A percentile compares a stretch with the other conserved stretches of the same genome.
Conservation (phyloP, 2,329 filamentous ascomycete genomes). For the Fonsecaea erecta region DNA sequence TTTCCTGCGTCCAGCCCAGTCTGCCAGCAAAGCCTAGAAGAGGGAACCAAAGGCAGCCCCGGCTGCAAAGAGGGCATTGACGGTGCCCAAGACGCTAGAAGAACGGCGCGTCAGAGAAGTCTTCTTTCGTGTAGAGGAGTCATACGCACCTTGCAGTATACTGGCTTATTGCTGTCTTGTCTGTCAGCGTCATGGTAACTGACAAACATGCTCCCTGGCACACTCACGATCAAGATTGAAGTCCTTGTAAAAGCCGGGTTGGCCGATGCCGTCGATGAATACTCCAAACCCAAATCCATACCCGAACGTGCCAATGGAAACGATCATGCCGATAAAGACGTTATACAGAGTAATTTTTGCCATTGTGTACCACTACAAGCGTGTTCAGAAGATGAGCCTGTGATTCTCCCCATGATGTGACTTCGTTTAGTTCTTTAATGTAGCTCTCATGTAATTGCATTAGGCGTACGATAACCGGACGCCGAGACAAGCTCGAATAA, state of each 20-base stretch:
- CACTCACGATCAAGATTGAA: constrained; percentile 47
- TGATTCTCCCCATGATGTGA: neutral
- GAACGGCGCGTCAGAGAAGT: constrained; percentile 25
- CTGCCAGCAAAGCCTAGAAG: constrained; percentile 12
- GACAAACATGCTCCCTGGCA: neutral
- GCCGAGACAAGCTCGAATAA: constrained; percentile 9
- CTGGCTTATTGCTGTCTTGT: constrained; percentile 8
- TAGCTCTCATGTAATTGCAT: neutral
- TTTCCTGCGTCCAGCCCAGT: constrained; percentile 21
- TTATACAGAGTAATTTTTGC: constrained; percentile 24
- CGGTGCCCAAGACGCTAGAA: constrained; percentile 49
- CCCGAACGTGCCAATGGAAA: constrained; percentile 33
- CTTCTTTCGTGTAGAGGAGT: neutral
- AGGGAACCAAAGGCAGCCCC: constrained; percentile 15
- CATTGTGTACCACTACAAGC: constrained; percentile 6
- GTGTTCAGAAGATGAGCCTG: neutral
- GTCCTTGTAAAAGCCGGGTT: constrained; percentile 58
- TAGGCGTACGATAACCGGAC: constrained; percentile 16
- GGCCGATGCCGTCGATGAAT: constrained; percentile 58
- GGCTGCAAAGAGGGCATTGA: constrained; percentile 46
- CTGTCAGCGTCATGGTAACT: neutral
- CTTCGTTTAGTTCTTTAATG: neutral
- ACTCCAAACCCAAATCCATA: constrained; percentile 58
- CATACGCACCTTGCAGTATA: constrained; percentile 20
- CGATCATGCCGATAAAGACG: constrained; percentile 16